Evolutionary conservation across 371 early-diverging fungal genomes (phyloP), one percentile per base, ranked within the genome.

Genomic region (Mortierella sp.): DNA sequence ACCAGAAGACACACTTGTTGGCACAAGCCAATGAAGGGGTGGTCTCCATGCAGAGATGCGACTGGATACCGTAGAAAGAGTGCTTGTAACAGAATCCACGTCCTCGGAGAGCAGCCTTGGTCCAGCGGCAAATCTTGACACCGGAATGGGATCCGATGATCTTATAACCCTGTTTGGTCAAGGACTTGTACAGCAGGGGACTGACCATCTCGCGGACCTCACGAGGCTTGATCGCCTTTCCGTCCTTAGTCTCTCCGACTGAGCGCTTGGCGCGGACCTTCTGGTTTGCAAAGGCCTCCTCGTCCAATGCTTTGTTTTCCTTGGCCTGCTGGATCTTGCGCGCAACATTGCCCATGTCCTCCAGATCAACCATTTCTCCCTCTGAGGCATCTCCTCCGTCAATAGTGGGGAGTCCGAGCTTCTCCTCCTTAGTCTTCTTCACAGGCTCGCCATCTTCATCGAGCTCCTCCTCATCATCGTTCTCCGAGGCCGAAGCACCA

Each of bases 81-180:
- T 95, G 93, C 79, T 95, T 96, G 83, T 95, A 96, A 79, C 95
- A 96, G 78, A 94, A 95, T 31, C 96, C 96, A 67, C 94, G 91
- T 43, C 95, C 95, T 74, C 95, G 90, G 50, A 96, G 83, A 71
- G 94, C 94, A 21, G 92, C 87, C 86, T 95, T 96, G 13, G 95
- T 96, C 96, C 95, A 96, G 51, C 95, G 91, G 85, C 95, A 95
- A 69, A 96, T 92, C 88, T 95, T 96, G 50, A 96, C 96, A 44
- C 95, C 96, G 6, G 93, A 93, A 82, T 96, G 96, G 9, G 94
- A 82, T 46, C 95, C 96, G 64, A 96, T 91, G 53, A 95, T 92
- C 84, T 94, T 95, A 84, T 96, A 95, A 2, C 96, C 95, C 86
- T 95, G 95, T 82, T 96, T 95, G 44, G 93, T 94, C 71, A 95